Percentiles rank a stretch among this genome's conserved stretches.
phyloP scores from a whole-genome alignment of 2,329 filamentous ascomycete species.

The Aspergillus sp. region DNA sequence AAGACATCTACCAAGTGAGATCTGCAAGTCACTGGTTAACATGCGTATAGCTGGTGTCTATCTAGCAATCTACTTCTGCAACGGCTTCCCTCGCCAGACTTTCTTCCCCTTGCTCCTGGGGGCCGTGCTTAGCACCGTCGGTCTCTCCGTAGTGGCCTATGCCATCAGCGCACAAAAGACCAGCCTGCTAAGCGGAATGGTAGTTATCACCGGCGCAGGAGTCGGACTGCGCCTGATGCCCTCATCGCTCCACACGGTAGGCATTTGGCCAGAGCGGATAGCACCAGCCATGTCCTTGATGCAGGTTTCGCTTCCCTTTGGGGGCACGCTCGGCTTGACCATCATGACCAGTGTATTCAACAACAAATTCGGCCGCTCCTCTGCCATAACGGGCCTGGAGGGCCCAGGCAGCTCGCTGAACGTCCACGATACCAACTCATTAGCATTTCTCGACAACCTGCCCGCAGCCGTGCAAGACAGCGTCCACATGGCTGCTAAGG shows the following conservation, averaged over 20 bases:
- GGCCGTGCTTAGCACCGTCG: slow-evolving; percentile 58
- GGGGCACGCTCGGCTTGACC: slow-evolving; percentile 65
- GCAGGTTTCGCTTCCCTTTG: slow-evolving; percentile 62
- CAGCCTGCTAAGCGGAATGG: slow-evolving; percentile 64
- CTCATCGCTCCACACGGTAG: slow-evolving; percentile 63
- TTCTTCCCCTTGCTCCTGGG: slow-evolving; percentile 61
- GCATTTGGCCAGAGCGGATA: slow-evolving; percentile 60
- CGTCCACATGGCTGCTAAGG: slow-evolving; percentile 50
- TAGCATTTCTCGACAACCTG: slow-evolving; percentile 41
- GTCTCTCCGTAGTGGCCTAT: slow-evolving; percentile 60
- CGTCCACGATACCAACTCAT: slow-evolving; percentile 38
- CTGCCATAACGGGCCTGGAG: slow-evolving; percentile 32
- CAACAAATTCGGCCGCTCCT: slow-evolving; percentile 50
- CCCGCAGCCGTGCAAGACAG: slow-evolving; percentile 37
- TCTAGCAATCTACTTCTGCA: slow-evolving; percentile 61
- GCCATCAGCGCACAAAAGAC: slow-evolving; percentile 55
- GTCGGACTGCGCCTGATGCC: slow-evolving; percentile 68
- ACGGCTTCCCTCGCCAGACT: slow-evolving; percentile 63
- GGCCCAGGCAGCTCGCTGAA: slow-evolving; percentile 31
- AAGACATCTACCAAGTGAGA: slow-evolving; percentile 16
- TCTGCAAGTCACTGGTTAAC: neutral
- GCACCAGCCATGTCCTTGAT: slow-evolving; percentile 63
- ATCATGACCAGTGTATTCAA: slow-evolving; percentile 72
- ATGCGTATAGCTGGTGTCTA: slow-evolving; percentile 53
- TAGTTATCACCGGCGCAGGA: slow-evolving; percentile 64